phyloP scores from a whole-genome alignment of 805 yeast species.

The Myxozyma lipomycoides region DNA sequence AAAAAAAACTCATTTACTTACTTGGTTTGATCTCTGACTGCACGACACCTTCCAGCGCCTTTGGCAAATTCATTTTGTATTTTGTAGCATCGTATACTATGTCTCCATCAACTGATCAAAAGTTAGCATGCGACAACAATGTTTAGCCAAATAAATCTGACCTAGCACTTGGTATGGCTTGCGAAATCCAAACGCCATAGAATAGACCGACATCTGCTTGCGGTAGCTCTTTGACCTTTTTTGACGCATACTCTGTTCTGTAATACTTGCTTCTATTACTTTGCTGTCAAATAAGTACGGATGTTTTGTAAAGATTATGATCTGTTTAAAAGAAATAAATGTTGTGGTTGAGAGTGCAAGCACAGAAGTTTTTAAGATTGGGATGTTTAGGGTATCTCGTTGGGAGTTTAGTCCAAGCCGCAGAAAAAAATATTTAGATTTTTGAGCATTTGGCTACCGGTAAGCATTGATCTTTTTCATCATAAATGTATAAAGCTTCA shows the following conservation, averaged over 20 bases:
- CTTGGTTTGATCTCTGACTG: conserved; percentile 79
- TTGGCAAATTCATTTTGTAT: conserved; percentile 71
- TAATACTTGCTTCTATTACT: no score
- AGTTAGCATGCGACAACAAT: neutral
- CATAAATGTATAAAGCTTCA: no score
- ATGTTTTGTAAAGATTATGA: no score
- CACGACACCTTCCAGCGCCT: conserved; percentile 73
- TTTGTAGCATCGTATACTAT: conserved; percentile 61
- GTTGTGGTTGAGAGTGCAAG: no score
- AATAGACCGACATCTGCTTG: conserved; percentile 83
- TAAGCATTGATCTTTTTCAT: no score
- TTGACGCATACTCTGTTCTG: conserved; percentile 91
- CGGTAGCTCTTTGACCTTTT: conserved; percentile 92
- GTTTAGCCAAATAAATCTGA: conserved; percentile 1
- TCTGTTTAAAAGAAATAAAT: no score
- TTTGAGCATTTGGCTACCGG: no score
- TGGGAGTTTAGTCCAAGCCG: no score
- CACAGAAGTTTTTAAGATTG: no score
- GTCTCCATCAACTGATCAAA: conserved; percentile 61
- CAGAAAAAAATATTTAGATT: no score
- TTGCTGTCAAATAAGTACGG: no score
- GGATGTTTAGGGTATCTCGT: neutral
- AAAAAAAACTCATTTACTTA: conserved; percentile 19
- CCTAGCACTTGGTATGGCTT: conserved; percentile 83
- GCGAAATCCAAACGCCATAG: conserved; percentile 84